Conservation (phyloP, 768 basidiomycete species). For the Chiua virens region DNA sequence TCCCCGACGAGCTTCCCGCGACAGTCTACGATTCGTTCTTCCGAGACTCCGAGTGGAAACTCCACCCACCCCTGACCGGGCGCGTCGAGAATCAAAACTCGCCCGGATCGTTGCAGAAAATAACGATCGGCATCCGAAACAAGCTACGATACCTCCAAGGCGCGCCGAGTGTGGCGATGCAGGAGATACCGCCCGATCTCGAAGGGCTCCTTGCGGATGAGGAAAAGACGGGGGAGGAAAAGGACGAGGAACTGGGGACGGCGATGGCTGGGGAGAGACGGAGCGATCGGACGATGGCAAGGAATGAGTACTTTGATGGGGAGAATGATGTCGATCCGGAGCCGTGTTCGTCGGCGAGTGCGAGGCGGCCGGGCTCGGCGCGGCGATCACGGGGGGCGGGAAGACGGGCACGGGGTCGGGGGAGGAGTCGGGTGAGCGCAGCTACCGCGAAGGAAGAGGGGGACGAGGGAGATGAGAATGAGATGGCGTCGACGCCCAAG, state of each 20-base stretch:
- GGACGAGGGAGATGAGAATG: conserved; percentile 38
- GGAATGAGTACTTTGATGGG: conserved; percentile 75
- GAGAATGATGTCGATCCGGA: conserved; percentile 66
- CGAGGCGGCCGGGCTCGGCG: conserved; percentile 11
- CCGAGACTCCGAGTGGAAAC: conserved; percentile 85
- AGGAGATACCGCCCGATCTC: conserved; percentile 92
- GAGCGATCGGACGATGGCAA: conserved; percentile 48
- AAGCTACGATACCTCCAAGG: conserved; percentile 92
- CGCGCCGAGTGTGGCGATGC: conserved; percentile 95
- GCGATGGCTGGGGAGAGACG: conserved; percentile 53
- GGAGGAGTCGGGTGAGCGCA: conserved; percentile 33
- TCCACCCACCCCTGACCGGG: conserved; percentile 89
- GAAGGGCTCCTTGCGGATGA: conserved; percentile 75
- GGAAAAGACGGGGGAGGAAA: conserved; percentile 64
- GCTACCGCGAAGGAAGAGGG: conserved; percentile 30
- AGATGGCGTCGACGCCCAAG: conserved; percentile 22
- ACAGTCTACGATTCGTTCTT: conserved; percentile 95
- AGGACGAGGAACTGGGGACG: conserved; percentile 64
- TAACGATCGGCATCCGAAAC: conserved; percentile 81
- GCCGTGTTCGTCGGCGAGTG: conserved; percentile 31
- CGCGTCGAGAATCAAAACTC: conserved; percentile 95
- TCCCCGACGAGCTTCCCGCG: conserved; percentile 84
- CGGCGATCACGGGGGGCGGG: conserved; percentile 25
- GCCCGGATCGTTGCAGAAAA: conserved; percentile 76
- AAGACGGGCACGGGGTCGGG: conserved; percentile 32